Evolutionary conservation across 2,329 filamentous ascomycete genomes (phyloP).

Genomic region (Hymenoscyphus infarciens): DNA sequence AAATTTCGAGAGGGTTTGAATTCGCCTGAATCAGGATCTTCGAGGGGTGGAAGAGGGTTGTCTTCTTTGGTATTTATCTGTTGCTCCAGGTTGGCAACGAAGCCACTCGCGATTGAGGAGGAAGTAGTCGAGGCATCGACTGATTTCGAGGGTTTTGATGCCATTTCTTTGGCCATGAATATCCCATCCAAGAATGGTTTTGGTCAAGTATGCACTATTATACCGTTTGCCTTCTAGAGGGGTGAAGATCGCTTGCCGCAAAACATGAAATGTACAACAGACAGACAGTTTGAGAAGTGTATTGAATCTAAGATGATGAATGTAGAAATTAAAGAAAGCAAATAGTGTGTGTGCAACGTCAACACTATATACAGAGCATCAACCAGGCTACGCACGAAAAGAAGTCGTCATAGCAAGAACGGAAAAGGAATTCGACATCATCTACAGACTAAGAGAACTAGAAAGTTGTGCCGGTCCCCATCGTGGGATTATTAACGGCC

Average conservation of each 20-base stretch:
- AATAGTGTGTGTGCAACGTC: constrained; percentile 1
- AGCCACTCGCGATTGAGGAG: neutral
- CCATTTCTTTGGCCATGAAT: neutral
- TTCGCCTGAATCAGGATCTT: constrained; percentile 10
- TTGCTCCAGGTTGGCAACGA: neutral
- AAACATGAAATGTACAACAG: neutral
- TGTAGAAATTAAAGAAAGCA: constrained; percentile 2
- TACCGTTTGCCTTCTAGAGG: neutral
- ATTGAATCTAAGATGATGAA: neutral
- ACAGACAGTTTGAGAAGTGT: neutral
- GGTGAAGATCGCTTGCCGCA: neutral
- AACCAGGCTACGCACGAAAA: neutral
- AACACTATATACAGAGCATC: neutral
- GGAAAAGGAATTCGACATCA: neutral
- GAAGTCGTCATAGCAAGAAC: neutral
- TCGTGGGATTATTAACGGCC: neutral
- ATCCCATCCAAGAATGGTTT: neutral
- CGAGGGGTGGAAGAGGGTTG: constrained; percentile 14
- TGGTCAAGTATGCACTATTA: neutral
- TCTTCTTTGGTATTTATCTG: neutral
- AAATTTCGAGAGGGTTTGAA: constrained; percentile 29
- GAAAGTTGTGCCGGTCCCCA: neutral
- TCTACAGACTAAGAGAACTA: neutral
- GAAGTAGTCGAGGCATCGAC: neutral
- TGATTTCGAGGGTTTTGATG: neutral